phyloP scores from a whole-genome alignment of 1,284 basidiomycete species.

The Trichosporon coremiiforme region DNA sequence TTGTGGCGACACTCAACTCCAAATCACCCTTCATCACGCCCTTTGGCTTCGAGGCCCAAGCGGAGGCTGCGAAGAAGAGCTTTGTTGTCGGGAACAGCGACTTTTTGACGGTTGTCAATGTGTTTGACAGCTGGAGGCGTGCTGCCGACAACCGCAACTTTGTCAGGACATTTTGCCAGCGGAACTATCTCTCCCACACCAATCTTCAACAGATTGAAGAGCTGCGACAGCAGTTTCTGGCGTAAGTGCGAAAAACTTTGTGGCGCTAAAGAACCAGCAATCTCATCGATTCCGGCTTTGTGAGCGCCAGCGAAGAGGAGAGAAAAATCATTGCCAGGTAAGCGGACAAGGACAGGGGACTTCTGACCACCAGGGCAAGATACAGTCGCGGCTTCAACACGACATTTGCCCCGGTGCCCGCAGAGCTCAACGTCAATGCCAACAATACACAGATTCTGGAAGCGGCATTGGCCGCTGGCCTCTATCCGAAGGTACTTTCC shows the following conservation, averaged over 20 bases:
- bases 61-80: constrained; percentile 76
- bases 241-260: constrained; percentile 57
- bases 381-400: constrained; percentile 69
- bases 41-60: constrained; percentile 83
- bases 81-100: constrained; percentile 91
- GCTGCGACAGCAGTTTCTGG: constrained; percentile 87
- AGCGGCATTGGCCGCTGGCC: constrained; percentile 79
- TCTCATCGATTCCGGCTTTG: constrained; percentile 84
- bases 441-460: constrained; percentile 66
- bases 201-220: constrained; percentile 97
- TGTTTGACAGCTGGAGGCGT: constrained; percentile 83
- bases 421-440: constrained; percentile 71
- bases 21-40: constrained; percentile 92
- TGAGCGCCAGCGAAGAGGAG: constrained; percentile 69
- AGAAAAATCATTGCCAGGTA: constrained; percentile 73
- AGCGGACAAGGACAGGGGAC: constrained; percentile 28
- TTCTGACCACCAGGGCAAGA: constrained; percentile 63
- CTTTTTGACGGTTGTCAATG: constrained; percentile 90
- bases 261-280: constrained; percentile 45
- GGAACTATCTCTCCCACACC: constrained; percentile 85
- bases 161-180: constrained; percentile 75
- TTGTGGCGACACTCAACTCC: constrained; percentile 88
- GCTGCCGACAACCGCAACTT: constrained; percentile 67
- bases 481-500: constrained; percentile 83
- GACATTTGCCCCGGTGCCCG: constrained; percentile 75